Conservation (phyloP, 345 rosid genomes). For the Jatropha curcas region DNA sequence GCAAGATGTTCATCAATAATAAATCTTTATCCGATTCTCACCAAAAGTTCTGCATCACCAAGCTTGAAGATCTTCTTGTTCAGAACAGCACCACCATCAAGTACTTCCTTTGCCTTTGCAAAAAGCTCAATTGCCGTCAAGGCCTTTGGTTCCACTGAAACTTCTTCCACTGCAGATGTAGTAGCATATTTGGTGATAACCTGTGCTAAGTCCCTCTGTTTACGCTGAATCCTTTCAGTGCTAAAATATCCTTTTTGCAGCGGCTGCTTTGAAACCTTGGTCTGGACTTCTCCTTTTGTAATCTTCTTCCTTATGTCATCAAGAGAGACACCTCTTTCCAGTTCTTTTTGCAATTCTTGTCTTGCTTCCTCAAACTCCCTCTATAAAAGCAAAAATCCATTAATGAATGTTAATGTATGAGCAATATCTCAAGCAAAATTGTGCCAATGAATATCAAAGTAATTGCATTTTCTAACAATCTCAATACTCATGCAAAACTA, state of each 20-base stretch:
- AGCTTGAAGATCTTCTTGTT: slow-evolving; percentile 71
- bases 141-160: slow-evolving; percentile 49
- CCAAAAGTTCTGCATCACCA: slow-evolving; percentile 70
- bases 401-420: slow-evolving; percentile 4
- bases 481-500: slow-evolving; percentile 7
- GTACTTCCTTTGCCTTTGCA: slow-evolving; percentile 59
- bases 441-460: slow-evolving; percentile 8
- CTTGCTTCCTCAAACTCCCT: slow-evolving; percentile 73
- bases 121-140: slow-evolving; percentile 61
- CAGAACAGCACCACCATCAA: slow-evolving; percentile 46
- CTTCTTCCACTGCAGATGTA: slow-evolving; percentile 36
- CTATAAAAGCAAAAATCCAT: slow-evolving; percentile 26
- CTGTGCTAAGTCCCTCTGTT: slow-evolving; percentile 65
- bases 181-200: slow-evolving; percentile 52
- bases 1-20: slow-evolving; percentile 8
- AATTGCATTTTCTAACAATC: slow-evolving; percentile 4
- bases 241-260: slow-evolving; percentile 40
- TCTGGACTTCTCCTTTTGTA: slow-evolving; percentile 51
- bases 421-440: slow-evolving; percentile 17
- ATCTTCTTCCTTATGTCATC: slow-evolving; percentile 59
- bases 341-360: slow-evolving; percentile 58
- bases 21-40: slow-evolving; percentile 37
- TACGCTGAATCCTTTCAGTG: slow-evolving; percentile 69
- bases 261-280: slow-evolving; percentile 40
- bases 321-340: slow-evolving; percentile 53